Percentiles rank a stretch among this genome's conserved stretches.
phyloP scores from a whole-genome alignment of 78 protist species.

The Dictyostelium brefeldianum region DNA sequence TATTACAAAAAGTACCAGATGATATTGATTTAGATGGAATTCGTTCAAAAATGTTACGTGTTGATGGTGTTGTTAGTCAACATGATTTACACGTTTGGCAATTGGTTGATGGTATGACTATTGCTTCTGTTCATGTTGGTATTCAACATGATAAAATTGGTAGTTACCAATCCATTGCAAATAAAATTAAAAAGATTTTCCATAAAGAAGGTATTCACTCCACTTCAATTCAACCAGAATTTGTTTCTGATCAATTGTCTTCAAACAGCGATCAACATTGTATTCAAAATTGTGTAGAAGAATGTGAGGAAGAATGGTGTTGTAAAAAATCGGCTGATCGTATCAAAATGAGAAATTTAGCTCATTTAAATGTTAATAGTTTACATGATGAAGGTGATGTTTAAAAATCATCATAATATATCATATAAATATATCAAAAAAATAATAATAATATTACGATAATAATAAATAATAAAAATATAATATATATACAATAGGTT shows the following conservation, averaged over 20 bases:
- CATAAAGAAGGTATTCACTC: slow-evolving; percentile 83
- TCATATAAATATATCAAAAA: too few species aligned
- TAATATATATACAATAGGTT: neutral
- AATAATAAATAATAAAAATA: neutral
- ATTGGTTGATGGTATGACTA: slow-evolving; percentile 76
- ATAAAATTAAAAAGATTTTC: slow-evolving; percentile 53
- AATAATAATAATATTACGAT: neutral
- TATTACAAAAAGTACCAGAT: slow-evolving; percentile 86
- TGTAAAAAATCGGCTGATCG: slow-evolving; percentile 69
- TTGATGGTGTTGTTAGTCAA: slow-evolving; percentile 65
- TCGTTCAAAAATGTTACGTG: slow-evolving; percentile 16
- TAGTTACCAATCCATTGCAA: neutral
- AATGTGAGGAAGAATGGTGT: slow-evolving; percentile 80
- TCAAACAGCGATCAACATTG: slow-evolving; percentile 25
- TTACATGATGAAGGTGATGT: neutral
- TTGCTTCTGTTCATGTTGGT: slow-evolving; percentile 85
- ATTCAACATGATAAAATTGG: neutral
- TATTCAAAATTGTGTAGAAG: slow-evolving; percentile 65
- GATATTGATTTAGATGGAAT: slow-evolving; percentile 51
- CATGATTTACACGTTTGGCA: slow-evolving; percentile 94
- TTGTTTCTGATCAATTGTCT: slow-evolving; percentile 2
- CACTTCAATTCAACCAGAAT: slow-evolving; percentile 87
- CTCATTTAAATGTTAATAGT: neutral
- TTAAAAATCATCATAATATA: neutral
- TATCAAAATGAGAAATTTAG: neutral